A percentile compares a stretch with the other conserved stretches of the same genome.
Conservation (phyloP, 2,329 filamentous ascomycete species). For the Cryphonectria parasitica region DNA sequence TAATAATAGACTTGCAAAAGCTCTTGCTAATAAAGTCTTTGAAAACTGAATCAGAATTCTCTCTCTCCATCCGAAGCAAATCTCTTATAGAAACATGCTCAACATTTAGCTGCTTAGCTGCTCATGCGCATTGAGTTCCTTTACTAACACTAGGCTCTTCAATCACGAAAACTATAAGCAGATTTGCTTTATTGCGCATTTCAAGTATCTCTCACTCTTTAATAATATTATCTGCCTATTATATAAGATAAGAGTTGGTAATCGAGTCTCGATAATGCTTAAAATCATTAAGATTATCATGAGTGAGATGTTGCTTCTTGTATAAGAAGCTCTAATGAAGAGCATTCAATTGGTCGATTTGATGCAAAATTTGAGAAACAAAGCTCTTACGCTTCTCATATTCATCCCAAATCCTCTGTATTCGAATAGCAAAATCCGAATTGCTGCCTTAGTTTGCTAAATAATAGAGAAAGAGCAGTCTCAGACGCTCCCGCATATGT, state of each 20-base stretch:
- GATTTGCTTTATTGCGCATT: not conserved
- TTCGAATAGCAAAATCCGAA: not conserved
- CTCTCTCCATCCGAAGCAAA: not conserved
- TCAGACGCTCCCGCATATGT: not conserved
- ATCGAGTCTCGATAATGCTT: not conserved
- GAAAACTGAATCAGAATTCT: not conserved
- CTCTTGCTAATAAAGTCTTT: not conserved
- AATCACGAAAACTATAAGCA: conserved; percentile 9
- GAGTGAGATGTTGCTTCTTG: no score
- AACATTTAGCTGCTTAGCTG: not conserved
- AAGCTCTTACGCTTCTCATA: no score
- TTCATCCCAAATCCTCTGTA: conserved; percentile 15
- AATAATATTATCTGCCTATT: conserved; percentile 6
- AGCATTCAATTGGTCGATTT: no score
- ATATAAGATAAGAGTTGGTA: not conserved
- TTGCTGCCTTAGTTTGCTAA: not conserved
- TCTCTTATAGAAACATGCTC: conserved; percentile 7
- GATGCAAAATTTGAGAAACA: no score
- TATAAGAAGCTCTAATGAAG: no score
- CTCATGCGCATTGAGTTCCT: not conserved
- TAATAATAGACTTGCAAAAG: not conserved
- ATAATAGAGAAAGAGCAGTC: conserved; percentile 1
- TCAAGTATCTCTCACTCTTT: not conserved
- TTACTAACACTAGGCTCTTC: conserved; percentile 4
- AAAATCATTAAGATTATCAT: no score